These are phyloP conservation scores for Yarrowia sp. DNA, from an alignment of 805 yeast species.

Conservation along the genomic window DNA sequence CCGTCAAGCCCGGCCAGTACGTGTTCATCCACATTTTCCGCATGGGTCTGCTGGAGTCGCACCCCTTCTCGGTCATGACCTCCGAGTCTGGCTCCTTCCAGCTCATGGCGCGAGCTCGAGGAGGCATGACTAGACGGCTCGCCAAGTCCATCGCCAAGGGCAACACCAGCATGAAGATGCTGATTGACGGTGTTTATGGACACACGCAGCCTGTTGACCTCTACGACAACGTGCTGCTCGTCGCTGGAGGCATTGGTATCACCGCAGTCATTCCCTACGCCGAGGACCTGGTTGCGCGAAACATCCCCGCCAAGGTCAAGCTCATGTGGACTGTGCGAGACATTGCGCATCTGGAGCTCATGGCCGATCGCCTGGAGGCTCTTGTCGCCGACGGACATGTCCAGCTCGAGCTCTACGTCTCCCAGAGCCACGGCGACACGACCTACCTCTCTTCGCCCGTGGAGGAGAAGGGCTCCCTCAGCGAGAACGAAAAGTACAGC, in stretches of 20 bases:
- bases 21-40: slow-evolving; percentile 53
- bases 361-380: slow-evolving; percentile 31
- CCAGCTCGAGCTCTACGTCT: slow-evolving; percentile 29
- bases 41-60: slow-evolving; percentile 60
- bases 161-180: slow-evolving; percentile 42
- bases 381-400: slow-evolving; percentile 38
- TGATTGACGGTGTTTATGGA: slow-evolving; percentile 66
- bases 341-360: slow-evolving; percentile 29
- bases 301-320: slow-evolving; percentile 29
- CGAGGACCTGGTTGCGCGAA: slow-evolving; percentile 33
- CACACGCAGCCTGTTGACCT: slow-evolving; percentile 47
- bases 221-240: slow-evolving; percentile 49
- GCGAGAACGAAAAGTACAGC: no score
- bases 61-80: slow-evolving; percentile 59
- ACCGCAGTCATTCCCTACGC: slow-evolving; percentile 55
- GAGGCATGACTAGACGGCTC: slow-evolving; percentile 51
- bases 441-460: slow-evolving; percentile 2
- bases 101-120: slow-evolving; percentile 51
- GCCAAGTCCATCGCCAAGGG: slow-evolving; percentile 38
- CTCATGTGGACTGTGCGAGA: slow-evolving; percentile 38
- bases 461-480: background rate
- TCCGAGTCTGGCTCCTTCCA: slow-evolving; percentile 46
- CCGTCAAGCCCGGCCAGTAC: slow-evolving; percentile 59
- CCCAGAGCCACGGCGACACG: background rate
- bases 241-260: slow-evolving; percentile 67